Evolutionary conservation across 2,329 filamentous ascomycete species (phyloP), one percentile per base, ranked within the genome.

Genomic region (Ascochyta viciae-villosae): DNA sequence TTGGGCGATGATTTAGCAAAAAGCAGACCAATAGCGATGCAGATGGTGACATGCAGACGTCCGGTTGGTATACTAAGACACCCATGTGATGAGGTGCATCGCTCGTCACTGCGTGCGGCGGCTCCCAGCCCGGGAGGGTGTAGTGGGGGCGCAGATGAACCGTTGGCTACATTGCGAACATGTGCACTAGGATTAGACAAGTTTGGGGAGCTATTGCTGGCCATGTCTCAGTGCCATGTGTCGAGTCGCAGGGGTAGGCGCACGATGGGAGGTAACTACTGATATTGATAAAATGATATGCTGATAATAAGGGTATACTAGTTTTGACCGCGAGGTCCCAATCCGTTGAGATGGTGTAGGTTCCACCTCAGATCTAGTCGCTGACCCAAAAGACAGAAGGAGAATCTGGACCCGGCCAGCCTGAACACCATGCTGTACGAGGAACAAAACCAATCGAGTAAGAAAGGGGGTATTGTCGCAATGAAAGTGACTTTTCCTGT

Each of bases 401-500:
- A 58, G 54, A 50, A 58, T 63, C 63, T 60, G 65, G 65, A 64
- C 58, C 64, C 67, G 60, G 66, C 64, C 63, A 66, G 63, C 55
- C 55, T 54, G 55, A 58, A 58, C 55, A 58, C 55, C 55, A 19
- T 58, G 55, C 55, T 58, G 60, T 54, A 39, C 49, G 61, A 53
- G 60, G 59, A 64, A 39, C 59, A 51, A 58, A 44, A 50, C 43
- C 54, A 59, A 55, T 51, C 51, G 60, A 60, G 45, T 58, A 57
- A 59, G 63, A 60, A 60, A 63, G 43, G 44, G 57, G 66, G 71
- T 71, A 68, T 72, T 72, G 73, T 74, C 69, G 70, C 66, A 68
- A 70, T 64, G 63, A 72, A 71, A 70, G 57, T 60, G 56, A 67
- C 63, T 75, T 75, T 75, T 73, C 72, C 70, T 64, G 63, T 69